Evolutionary conservation across 192 early-diverging fungal genomes (phyloP), one percentile per base, ranked within the genome.

Genomic region (Bifiguratus adelaidae): DNA sequence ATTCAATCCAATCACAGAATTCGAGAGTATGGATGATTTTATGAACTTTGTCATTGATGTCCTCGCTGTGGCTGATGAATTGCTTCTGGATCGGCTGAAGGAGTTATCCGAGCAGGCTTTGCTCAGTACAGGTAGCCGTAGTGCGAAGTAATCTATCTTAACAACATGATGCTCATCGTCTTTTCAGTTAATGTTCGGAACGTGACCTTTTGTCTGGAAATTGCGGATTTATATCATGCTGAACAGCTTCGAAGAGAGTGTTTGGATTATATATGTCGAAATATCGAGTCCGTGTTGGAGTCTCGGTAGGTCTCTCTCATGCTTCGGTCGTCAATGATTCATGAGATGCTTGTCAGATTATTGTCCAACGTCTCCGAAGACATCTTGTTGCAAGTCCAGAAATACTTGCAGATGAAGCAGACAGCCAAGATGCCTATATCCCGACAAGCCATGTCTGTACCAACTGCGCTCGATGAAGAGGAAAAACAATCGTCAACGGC

Each of bases 21-120:
- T 58, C n/a, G 54, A 52, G 8, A 50, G 50, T 1, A 53, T 76
- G 51, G 52, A 63, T 13, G 61, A 66, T 2, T 71, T 80, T 41
- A 16, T 84, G 7, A 46, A 54, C 6, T 58, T 75, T 23, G 53
- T 83, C 13, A 45, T 74, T 16, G 64, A 76, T 8, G 67, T 86
- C 2, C 60, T 88, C 5, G 50, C 60, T 30, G 71, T 65, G 30
- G 77, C 86, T 0, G 73, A 84, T 37, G 86, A 86, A 52, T 56
- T 82, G 7, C 58, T 86, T 7, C 37, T 77, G n/a, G 53, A 55
- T 30, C 46, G 61, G 5, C 52, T 78, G 3, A 76, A 74, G 32
- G 47, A 56, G 5, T 50, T 70, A 15, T 64, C 58, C 22, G 63
- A 66, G 27, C 40, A 50, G 7, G 48, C 59, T n/a, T 41, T 73